phyloP scores from a whole-genome alignment of 106 monocot genomes.

The Amphibolis antarctica region DNA sequence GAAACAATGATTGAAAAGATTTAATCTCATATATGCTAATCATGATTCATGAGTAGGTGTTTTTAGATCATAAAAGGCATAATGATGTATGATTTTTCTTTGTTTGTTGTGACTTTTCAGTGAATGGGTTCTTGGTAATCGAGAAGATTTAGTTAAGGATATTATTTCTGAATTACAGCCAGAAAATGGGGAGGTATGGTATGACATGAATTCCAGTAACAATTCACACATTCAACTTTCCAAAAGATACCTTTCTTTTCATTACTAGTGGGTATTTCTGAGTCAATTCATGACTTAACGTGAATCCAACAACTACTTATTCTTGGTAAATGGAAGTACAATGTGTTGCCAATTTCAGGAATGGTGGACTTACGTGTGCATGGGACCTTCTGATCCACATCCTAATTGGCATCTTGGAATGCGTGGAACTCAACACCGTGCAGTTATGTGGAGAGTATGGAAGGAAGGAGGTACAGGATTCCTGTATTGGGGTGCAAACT shows the following conservation, averaged over 20 bases:
- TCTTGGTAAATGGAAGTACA: background rate
- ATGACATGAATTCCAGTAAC: background rate
- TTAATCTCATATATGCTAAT: too few relatives aligned
- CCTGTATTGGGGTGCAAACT: constrained; percentile 97
- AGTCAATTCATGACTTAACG: background rate
- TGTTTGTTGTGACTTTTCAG: constrained; percentile 35
- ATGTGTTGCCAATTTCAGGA: constrained; percentile 37
- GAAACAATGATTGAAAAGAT: too few relatives aligned
- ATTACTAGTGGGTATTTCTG: background rate
- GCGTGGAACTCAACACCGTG: constrained; percentile 96
- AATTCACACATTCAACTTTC: too few relatives aligned
- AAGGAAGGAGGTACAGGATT: constrained; percentile 98
- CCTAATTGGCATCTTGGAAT: constrained; percentile 99
- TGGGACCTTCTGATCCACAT: constrained; percentile 94
- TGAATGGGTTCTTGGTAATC: constrained; percentile 91
- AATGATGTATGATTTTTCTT: background rate
- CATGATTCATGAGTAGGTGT: too few relatives aligned
- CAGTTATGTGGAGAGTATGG: constrained; percentile 99
- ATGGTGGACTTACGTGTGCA: constrained; percentile 99
- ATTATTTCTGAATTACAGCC: constrained; percentile 60
- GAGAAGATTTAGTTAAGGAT: constrained; percentile 85
- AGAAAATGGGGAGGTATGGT: constrained; percentile 89
- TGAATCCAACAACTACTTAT: background rate
- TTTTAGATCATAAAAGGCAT: too few relatives aligned
- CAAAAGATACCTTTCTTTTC: too few relatives aligned